A percentile compares a stretch with the other conserved stretches of the same genome.
Evolutionary conservation across 495 filamentous ascomycete species (phyloP).

Genomic region (Neurospora sp.): DNA sequence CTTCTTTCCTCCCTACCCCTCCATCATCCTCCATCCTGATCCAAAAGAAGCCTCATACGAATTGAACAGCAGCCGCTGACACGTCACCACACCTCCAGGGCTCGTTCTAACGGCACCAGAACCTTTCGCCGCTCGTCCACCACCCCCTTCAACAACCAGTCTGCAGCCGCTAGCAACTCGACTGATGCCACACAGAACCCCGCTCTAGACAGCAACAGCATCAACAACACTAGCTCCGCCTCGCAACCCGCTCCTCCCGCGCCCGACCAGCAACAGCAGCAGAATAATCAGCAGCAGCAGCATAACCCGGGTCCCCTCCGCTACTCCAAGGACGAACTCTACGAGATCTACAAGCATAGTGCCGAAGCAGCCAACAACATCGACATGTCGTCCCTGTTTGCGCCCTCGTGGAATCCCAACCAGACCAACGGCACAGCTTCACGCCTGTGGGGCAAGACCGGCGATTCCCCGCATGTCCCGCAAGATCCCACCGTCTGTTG

Average conservation of each 20-base stretch:
- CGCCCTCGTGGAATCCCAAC: slow-evolving; percentile 67
- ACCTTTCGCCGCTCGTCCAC: slow-evolving; percentile 77
- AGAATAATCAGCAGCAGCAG: slow-evolving; percentile 10
- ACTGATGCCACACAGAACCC: slow-evolving; percentile 12
- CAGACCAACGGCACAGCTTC: slow-evolving; percentile 49
- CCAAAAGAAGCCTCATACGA: neutral
- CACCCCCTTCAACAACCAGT: slow-evolving; percentile 33
- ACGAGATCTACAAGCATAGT: slow-evolving; percentile 60
- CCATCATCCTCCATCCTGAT: neutral
- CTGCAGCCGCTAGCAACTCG: slow-evolving; percentile 8
- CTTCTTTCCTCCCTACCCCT: neutral
- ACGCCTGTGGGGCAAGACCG: slow-evolving; percentile 67
- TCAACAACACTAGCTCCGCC: neutral
- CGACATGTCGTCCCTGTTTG: slow-evolving; percentile 57
- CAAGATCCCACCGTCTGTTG: slow-evolving; percentile 66
- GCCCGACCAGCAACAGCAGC: slow-evolving; percentile 30
- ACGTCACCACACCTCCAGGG: slow-evolving; percentile 21
- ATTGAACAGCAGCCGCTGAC: neutral
- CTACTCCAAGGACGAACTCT: slow-evolving; percentile 76
- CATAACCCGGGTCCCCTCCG: slow-evolving; percentile 21
- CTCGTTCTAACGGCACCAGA: slow-evolving; percentile 62
- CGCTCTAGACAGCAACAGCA: slow-evolving; percentile 1
- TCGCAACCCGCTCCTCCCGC: slow-evolving; percentile 16
- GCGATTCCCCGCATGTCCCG: slow-evolving; percentile 51
- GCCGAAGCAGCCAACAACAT: slow-evolving; percentile 44